Base-by-base conservation (phyloP, 805 yeast species). In the Saccharomycopsis amapae region DNA sequence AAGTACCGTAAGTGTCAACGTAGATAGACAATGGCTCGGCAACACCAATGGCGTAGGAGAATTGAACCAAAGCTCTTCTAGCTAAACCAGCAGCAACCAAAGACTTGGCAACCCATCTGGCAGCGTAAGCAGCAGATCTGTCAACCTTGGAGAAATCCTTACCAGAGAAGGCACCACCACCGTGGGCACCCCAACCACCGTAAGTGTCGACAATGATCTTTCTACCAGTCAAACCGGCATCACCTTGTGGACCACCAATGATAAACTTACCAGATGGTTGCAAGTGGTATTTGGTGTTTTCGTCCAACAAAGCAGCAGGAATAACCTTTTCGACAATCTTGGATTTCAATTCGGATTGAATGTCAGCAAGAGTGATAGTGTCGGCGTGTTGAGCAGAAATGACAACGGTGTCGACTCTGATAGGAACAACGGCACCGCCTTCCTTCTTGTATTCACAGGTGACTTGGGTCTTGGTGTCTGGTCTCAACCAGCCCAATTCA, bases 181-280 rank as follows among this genome's bases (percentile, higher is more conserved):
- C 98, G 78, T 93, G 98, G 64, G 98, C 97, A 73, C 98, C 97
- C 94, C 98, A 94, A 64, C 98, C 98, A 76, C 98, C 98, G 75
- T 93, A 93, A 56, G 98, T 95, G 72, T 93, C 98, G 66, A 93
- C 98, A 63, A 93, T 93, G 71, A 93, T 93, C 78, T 93, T 93
- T 77, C 98, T 87, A 71, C 98, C 98, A 58, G 98, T 93, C 66
- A 93, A 76, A 78, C 98, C 98, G 57, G 98, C 98, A 68, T 93
- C 98, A 80, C 98, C 98, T 74, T 93, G 98, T 59, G 98, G 98
- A 69, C 98, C 98, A 75, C 98, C 98, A 66, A 93, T 93, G 62
- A 93, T 96, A 80, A 93, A 93, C 73, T 97, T 85, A 60, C 98
- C 98, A 55, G 97, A 88, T 61, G 98, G 98, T 74, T 93, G 98